A percentile compares a stretch with the other conserved stretches of the same genome.
These are phyloP conservation scores for Acanthamoeba sp. DNA, from an alignment of 208 protist species.

Conservation along the genomic window DNA sequence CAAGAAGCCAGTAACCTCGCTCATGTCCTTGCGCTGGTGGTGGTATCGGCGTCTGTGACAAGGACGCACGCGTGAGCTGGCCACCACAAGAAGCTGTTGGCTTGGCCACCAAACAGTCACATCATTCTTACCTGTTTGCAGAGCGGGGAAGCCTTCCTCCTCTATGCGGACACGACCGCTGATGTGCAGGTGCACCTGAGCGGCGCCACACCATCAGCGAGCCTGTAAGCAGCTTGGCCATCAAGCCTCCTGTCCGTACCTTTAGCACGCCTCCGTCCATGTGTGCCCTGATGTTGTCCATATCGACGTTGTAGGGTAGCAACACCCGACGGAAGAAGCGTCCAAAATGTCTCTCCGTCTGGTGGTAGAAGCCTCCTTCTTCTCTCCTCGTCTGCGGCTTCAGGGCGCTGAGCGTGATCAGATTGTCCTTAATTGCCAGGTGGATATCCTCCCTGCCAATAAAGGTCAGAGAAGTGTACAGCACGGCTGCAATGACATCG, in stretches of 20 bases:
- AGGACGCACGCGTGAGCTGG: too few species aligned
- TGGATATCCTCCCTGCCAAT: background rate
- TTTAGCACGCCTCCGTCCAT: conserved; percentile 60
- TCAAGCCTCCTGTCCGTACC: background rate
- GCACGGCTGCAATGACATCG: too few species aligned
- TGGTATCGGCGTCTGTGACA: background rate
- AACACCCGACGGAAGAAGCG: conserved; percentile 51
- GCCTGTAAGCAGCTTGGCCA: background rate
- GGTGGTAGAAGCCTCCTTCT: conserved; percentile 53
- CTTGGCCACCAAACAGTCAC: too few species aligned
- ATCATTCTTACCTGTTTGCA: background rate
- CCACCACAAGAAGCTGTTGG: too few species aligned
- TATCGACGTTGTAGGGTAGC: conserved; percentile 22
- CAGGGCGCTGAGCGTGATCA: conserved; percentile 22
- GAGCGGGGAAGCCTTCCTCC: background rate
- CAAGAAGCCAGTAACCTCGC: background rate
- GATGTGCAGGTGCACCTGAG: conserved; percentile 18
- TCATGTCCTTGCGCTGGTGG: background rate
- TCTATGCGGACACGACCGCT: conserved; percentile 3
- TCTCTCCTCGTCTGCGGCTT: conserved; percentile 60
- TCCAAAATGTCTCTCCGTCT: conserved; percentile 50
- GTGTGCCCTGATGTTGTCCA: background rate
- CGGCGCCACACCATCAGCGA: background rate
- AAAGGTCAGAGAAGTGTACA: too few species aligned
- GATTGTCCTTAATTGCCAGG: conserved; percentile 5